Percentiles rank a stretch among this genome's conserved stretches.
Conservation (phyloP, 192 early-diverging fungal genomes). For the Chytriomyces sp. region DNA sequence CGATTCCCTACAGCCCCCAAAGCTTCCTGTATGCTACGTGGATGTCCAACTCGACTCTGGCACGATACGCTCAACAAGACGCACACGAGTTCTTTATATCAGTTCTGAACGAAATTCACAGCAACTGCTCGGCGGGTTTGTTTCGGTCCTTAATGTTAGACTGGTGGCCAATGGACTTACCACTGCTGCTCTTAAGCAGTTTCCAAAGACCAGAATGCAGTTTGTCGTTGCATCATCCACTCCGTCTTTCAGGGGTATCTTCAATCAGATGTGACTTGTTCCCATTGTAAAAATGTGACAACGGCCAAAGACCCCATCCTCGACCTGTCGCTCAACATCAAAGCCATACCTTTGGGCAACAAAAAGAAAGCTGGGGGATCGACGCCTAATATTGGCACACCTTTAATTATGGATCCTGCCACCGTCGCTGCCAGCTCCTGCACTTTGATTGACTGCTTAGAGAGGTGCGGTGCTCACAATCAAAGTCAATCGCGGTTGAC, state of each 20-base stretch:
- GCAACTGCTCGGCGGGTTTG: slow-evolving; percentile 36
- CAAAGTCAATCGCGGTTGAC: background rate
- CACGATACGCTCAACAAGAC: slow-evolving; percentile 94
- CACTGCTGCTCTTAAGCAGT: slow-evolving; percentile 28
- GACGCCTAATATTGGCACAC: slow-evolving; percentile 4
- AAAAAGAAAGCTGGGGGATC: slow-evolving; percentile 31
- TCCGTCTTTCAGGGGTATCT: slow-evolving; percentile 86
- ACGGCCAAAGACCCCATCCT: slow-evolving; percentile 85
- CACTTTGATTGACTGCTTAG: slow-evolving; percentile 67
- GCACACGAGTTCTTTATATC: slow-evolving; percentile 98
- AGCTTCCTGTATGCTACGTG: slow-evolving; percentile 87
- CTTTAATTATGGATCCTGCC: background rate
- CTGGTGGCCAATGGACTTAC: no score
- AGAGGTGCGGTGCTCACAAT: slow-evolving; percentile 49
- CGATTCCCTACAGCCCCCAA: slow-evolving; percentile 78
- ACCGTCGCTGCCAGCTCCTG: slow-evolving; percentile 36
- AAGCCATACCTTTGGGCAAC: slow-evolving; percentile 38
- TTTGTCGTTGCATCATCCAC: slow-evolving; percentile 88
- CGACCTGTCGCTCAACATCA: slow-evolving; percentile 88
- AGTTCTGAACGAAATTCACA: slow-evolving; percentile 84
- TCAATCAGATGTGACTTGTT: slow-evolving; percentile 89
- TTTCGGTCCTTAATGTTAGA: background rate
- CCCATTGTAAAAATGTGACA: slow-evolving; percentile 74
- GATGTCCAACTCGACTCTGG: slow-evolving; percentile 82
- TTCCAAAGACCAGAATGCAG: slow-evolving; percentile 8